phyloP scores from a whole-genome alignment of 1,139 yeast genomes.

The Lodderomyces beijingensis region DNA sequence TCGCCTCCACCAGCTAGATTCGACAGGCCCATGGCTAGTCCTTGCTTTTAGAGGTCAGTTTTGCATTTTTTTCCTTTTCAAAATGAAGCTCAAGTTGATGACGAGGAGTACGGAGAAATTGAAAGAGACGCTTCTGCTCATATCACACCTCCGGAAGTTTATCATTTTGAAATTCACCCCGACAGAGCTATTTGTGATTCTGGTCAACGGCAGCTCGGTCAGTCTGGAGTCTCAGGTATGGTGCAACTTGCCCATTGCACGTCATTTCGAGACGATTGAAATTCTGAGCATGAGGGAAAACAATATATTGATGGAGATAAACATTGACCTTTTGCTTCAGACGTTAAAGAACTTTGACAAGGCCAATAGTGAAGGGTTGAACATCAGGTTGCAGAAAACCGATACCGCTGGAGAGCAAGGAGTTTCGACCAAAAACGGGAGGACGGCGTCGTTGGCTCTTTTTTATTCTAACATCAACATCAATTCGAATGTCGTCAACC shows the following conservation, averaged over 20 bases:
- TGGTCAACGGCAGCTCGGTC: conserved; percentile 35
- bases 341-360: conserved; percentile 51
- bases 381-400: conserved; percentile 49
- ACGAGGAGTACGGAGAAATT: conserved; percentile 28
- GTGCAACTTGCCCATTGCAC: conserved; percentile 46
- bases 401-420: conserved; percentile 30
- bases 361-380: conserved; percentile 47
- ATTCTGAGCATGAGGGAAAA: conserved; percentile 43
- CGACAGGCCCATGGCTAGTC: no score
- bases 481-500: conserved; percentile 40
- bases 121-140: conserved; percentile 26
- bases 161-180: conserved; percentile 46
- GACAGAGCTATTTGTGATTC: conserved; percentile 43
- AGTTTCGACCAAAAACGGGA: conserved; percentile 21
- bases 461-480: conserved; percentile 38
- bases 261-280: conserved; percentile 48
- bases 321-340: conserved; percentile 51
- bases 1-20: no score
- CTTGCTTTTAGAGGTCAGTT: no score
- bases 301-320: conserved; percentile 51
- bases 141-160: conserved; percentile 27
- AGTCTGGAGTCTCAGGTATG: conserved; percentile 57
- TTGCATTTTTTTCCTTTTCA: no score
- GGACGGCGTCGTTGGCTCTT: conserved; percentile 51
- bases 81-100: conserved; percentile 35